Percentiles rank a stretch among this genome's conserved stretches.
These are phyloP conservation scores for Calonectria pseudoreteaudii DNA, from an alignment of 2,329 filamentous ascomycete species.

Conservation along the genomic window DNA sequence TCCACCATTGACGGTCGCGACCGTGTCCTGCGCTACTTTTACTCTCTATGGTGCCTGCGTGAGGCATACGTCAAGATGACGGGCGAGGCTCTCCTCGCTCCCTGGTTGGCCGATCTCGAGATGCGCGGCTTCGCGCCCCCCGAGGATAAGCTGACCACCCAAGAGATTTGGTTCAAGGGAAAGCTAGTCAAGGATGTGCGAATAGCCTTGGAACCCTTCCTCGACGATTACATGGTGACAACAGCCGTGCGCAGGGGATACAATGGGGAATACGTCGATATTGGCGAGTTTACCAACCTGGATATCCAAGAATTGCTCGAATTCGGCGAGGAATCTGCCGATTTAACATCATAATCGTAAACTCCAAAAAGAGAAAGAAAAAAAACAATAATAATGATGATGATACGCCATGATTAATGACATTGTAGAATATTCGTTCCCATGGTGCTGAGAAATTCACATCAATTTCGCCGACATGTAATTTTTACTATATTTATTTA, in stretches of 20 bases:
- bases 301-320: slow-evolving; percentile 58
- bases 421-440: not conserved
- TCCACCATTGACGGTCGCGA: slow-evolving; percentile 53
- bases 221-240: slow-evolving; percentile 67
- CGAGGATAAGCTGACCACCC: slow-evolving; percentile 37
- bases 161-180: slow-evolving; percentile 48
- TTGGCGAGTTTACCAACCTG: slow-evolving; percentile 57
- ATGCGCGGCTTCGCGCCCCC: slow-evolving; percentile 74
- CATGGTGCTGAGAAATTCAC: not conserved
- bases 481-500: slow-evolving; percentile 3
- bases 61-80: slow-evolving; percentile 88
- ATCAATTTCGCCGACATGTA: not conserved
- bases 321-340: slow-evolving; percentile 52
- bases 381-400: not conserved
- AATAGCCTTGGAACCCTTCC: slow-evolving; percentile 51
- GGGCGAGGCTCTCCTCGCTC: slow-evolving; percentile 79
- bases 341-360: not conserved
- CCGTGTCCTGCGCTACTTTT: slow-evolving; percentile 76
- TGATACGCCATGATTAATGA: slow-evolving; percentile 15
- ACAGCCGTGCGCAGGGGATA: slow-evolving; percentile 60
- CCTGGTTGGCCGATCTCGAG: slow-evolving; percentile 78
- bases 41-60: slow-evolving; percentile 82
- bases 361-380: not conserved
- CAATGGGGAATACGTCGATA: slow-evolving; percentile 52
- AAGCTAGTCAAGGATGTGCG: slow-evolving; percentile 48